These are phyloP conservation scores for Fusarium nygamai DNA, from an alignment of 2,329 filamentous ascomycete species.

Conservation along the genomic window DNA sequence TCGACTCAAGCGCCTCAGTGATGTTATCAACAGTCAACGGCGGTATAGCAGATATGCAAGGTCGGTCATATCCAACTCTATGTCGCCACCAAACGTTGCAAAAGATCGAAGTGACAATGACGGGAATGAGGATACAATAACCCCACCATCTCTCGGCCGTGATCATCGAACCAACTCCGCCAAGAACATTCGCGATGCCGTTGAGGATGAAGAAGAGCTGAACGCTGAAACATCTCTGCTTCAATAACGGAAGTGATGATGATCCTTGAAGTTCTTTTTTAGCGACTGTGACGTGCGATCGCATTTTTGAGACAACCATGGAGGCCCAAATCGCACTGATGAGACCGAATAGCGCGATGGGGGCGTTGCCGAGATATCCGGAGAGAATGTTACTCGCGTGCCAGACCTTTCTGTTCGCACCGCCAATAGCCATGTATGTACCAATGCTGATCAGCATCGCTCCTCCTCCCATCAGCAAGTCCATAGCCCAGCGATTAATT, in stretches of 20 bases:
- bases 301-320: constrained; percentile 54
- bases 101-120: constrained; percentile 56
- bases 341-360: constrained; percentile 60
- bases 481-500: constrained; percentile 62
- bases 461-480: constrained; percentile 59
- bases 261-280: constrained; percentile 40
- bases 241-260: constrained; percentile 44
- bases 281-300: constrained; percentile 48
- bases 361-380: constrained; percentile 64
- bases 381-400: constrained; percentile 62
- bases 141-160: constrained; percentile 63
- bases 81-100: constrained; percentile 61
- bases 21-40: background rate
- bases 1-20: constrained; percentile 10
- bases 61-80: constrained; percentile 55
- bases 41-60: background rate
- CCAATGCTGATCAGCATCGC: constrained; percentile 61
- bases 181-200: constrained; percentile 57
- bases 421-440: constrained; percentile 64
- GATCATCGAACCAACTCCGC: constrained; percentile 60
- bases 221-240: constrained; percentile 49
- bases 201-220: constrained; percentile 57
- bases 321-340: constrained; percentile 60
- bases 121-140: constrained; percentile 61
- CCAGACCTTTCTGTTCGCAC: constrained; percentile 54